A percentile compares a stretch with the other conserved stretches of the same genome.
These are phyloP conservation scores for Wilhelminamyces savonicus DNA, from an alignment of 805 yeast genomes.

Conservation along the genomic window DNA sequence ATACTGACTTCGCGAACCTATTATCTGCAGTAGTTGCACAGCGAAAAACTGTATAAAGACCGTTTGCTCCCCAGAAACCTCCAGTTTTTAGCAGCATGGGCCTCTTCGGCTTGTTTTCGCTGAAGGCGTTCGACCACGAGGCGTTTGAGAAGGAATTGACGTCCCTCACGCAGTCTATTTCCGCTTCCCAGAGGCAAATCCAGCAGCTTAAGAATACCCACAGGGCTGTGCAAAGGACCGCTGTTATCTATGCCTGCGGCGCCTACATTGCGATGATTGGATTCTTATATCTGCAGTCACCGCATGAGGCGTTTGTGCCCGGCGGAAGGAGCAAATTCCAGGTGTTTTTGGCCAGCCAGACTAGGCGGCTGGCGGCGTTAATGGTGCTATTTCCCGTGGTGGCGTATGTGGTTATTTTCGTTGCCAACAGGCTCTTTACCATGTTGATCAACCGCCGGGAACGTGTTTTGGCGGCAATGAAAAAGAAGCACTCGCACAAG, in stretches of 20 bases:
- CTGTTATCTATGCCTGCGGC: constrained; percentile 11
- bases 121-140: constrained; percentile 32
- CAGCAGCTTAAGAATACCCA: constrained; percentile 9
- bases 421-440: constrained; percentile 11
- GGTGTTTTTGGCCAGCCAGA: constrained; percentile 20
- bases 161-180: constrained; percentile 27
- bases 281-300: constrained; percentile 14
- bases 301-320: constrained; percentile 8
- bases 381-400: constrained; percentile 19
- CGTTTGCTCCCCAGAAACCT: too few relatives aligned
- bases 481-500: constrained; percentile 43
- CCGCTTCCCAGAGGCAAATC: constrained; percentile 17
- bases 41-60: too few relatives aligned
- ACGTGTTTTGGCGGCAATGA: constrained; percentile 19
- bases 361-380: constrained; percentile 9
- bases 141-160: constrained; percentile 39
- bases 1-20: too few relatives aligned
- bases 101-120: constrained; percentile 10
- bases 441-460: constrained; percentile 17
- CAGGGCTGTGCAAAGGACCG: constrained; percentile 8
- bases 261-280: constrained; percentile 18
- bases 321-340: constrained; percentile 13
- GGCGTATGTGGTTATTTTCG: constrained; percentile 9
- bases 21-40: too few relatives aligned
- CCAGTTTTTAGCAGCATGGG: too few relatives aligned